Conservation (phyloP, 208 protist species). For the Herpetomonas tarakana region DNA sequence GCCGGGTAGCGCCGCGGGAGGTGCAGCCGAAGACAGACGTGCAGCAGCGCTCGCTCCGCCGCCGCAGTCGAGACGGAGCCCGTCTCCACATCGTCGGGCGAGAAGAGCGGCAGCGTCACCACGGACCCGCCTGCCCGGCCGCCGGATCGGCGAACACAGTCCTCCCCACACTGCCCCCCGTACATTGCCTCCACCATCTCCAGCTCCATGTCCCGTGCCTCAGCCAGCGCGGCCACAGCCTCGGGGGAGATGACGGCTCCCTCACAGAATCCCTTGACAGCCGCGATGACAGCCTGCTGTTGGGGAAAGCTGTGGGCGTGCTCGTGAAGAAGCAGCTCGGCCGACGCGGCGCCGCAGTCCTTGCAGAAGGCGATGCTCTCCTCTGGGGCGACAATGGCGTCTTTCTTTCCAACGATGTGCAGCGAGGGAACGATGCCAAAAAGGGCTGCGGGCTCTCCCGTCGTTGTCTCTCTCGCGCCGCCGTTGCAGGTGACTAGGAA, state of each 20-base stretch:
- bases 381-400: conserved; percentile 55
- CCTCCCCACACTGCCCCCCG: conserved; percentile 37
- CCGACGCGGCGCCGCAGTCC: conserved; percentile 38
- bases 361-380: conserved; percentile 59
- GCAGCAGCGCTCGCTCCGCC: conserved; percentile 19
- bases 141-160: not conserved
- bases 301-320: conserved; percentile 84
- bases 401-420: conserved; percentile 77
- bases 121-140: conserved; percentile 13
- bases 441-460: conserved; percentile 6
- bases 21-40: conserved; percentile 41
- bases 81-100: conserved; percentile 19
- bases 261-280: conserved; percentile 39
- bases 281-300: conserved; percentile 32
- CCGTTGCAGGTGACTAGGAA: not conserved
- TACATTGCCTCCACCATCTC: conserved; percentile 80
- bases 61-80: conserved; percentile 8
- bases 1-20: conserved; percentile 50
- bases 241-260: conserved; percentile 15
- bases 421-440: conserved; percentile 63
- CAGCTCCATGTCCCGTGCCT: conserved; percentile 55
- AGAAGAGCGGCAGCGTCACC: conserved; percentile 48
- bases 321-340: conserved; percentile 59
- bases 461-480: no score
- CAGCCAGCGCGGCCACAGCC: conserved; percentile 14